A percentile compares a stretch with the other conserved stretches of the same genome.
These are phyloP conservation scores for Dimargaris cristalligena DNA, from an alignment of 192 early-diverging fungal genomes.

Conservation along the genomic window DNA sequence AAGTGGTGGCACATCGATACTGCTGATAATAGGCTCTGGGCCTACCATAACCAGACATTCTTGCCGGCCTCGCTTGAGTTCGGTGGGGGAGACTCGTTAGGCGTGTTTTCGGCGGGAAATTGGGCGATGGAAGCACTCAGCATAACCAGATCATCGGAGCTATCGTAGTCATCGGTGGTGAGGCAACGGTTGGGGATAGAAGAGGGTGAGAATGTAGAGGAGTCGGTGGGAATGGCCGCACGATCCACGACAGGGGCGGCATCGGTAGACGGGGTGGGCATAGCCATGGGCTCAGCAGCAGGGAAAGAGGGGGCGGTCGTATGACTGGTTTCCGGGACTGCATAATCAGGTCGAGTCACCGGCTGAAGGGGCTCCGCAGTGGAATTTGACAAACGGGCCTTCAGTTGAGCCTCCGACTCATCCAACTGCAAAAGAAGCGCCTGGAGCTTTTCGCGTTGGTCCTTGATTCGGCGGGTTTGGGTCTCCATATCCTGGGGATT, in stretches of 20 bases:
- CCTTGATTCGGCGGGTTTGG: not conserved
- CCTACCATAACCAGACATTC: conserved; percentile 9
- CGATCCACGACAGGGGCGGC: not conserved
- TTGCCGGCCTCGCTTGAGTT: not conserved
- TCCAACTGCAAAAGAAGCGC: not conserved
- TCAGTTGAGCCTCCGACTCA: not conserved
- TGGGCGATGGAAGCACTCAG: not conserved
- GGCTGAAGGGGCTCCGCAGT: too few species aligned
- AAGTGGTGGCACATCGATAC: too few species aligned
- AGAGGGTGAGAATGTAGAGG: too few species aligned
- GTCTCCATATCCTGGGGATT: not conserved
- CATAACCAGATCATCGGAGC: conserved; percentile 5
- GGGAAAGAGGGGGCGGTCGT: not conserved
- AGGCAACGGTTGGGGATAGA: too few species aligned
- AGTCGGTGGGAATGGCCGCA: not conserved
- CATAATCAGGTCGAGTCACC: too few species aligned
- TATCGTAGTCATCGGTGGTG: not conserved
- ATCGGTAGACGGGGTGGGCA: not conserved
- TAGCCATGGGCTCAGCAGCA: not conserved
- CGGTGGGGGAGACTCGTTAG: not conserved
- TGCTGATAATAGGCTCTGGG: too few species aligned
- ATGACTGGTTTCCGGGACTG: too few species aligned
- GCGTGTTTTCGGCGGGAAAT: not conserved
- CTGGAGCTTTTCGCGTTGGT: conserved; percentile 3
- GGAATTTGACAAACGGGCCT: too few species aligned